Conservation (phyloP, 805 yeast species). For the Torulaspora microellipsoides region DNA sequence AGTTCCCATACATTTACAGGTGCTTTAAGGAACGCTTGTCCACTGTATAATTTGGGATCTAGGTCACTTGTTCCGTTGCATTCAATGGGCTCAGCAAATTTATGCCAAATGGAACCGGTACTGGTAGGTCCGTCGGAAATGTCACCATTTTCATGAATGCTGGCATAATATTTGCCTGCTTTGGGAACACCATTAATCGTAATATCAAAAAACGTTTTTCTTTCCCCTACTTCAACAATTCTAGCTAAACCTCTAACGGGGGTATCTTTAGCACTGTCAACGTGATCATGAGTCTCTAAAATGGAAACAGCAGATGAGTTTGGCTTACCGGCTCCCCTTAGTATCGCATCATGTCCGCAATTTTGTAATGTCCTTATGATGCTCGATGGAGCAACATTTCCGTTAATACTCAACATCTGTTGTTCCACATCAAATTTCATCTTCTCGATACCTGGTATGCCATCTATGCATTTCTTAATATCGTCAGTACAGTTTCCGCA, state of each 20-base stretch:
- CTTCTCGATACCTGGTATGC: conserved; percentile 47
- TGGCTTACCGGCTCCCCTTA: conserved; percentile 84
- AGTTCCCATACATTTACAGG: conserved; percentile 50
- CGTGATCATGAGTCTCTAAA: conserved; percentile 60
- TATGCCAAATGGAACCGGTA: conserved; percentile 51
- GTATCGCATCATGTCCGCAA: conserved; percentile 84
- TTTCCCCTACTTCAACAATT: conserved; percentile 60
- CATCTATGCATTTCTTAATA: conserved; percentile 49
- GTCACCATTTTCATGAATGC: conserved; percentile 68
- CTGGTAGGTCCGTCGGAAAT: conserved; percentile 66
- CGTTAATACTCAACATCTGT: conserved; percentile 63
- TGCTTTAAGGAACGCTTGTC: conserved; percentile 45
- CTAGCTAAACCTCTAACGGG: conserved; percentile 87
- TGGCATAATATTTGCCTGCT: conserved; percentile 63
- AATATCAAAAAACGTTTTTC: conserved; percentile 63
- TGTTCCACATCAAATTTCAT: conserved; percentile 52
- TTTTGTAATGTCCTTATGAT: conserved; percentile 63
- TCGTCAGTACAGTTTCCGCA: conserved; percentile 68
- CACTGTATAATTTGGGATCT: conserved; percentile 34
- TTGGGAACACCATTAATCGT: conserved; percentile 65
- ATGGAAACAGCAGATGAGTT: conserved; percentile 90
- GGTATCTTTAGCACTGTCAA: conserved; percentile 32
- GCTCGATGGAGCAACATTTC: conserved; percentile 69
- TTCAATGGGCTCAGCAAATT: conserved; percentile 30
- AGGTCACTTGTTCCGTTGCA: conserved; percentile 36